Base-by-base conservation (phyloP, 257 asterid genomes). In the Solanum microdontum region DNA sequence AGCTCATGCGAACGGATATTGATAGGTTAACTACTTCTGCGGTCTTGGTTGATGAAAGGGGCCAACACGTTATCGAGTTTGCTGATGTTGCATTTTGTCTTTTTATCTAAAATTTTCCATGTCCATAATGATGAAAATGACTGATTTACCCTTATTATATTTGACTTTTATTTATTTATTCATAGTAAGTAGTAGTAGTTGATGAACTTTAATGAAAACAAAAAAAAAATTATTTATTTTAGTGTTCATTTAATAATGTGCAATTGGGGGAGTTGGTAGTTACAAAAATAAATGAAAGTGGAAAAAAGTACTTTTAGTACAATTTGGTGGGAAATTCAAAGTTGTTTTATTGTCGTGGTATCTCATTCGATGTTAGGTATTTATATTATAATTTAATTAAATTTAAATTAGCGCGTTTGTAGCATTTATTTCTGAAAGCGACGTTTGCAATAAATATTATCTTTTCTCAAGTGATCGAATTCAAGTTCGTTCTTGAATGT, bases 21-120 rank as follows among this genome's bases (percentile, higher is more conserved):
- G 14, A 72, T 17, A 10, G 21, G 83, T 85, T 86, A 76, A 88
- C 74, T 32, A 6, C 72, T 73, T 40, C 19, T 30, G 17, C 1
- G 74, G 88, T 85, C 76, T 32, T 30, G 13, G 24, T 10, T 21
- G 19, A 11, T 45, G 13, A 75, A 76, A 85, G 86, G 88, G 88
- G 88, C 88, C 88, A 85, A 80, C 85, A 45, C 85, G 85, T 48
- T 82, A 48, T 82, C 43, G 40, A 28, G 85, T 45, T 45, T 45
- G 85, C 19, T 80, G 40, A 15, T 43, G 84, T 40, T 79, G 37
- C 48, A 17, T 77, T 28, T 80, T 45, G 39, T 80, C 17, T 45
- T 80, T 32, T 43, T n/a, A 26, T 26, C n/a, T 15, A 45, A 17
- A 21, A 4, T 4, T 43, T 6, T 79, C 17, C n/a, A 45, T 45